Evolutionary conservation across 2,329 filamentous ascomycete species (phyloP), one percentile per base, ranked within the genome.

Genomic region (Helicocarpus griseus): DNA sequence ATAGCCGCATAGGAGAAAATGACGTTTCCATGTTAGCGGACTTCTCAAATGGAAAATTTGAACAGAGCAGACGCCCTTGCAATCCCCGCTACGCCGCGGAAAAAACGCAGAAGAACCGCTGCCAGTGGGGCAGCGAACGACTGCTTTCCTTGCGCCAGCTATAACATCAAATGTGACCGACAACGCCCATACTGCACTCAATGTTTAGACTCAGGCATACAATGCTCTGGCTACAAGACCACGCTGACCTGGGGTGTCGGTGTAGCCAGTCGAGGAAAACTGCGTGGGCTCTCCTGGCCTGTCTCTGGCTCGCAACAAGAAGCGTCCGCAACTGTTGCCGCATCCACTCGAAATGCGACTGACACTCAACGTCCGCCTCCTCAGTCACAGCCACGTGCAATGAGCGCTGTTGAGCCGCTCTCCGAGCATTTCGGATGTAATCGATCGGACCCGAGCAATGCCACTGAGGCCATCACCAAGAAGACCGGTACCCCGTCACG

Each of bases 181-280:
- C 83, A 89, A 65, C 81, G 91, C 62, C 91, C 91, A 7, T 97
- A 96, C 72, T 97, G 93, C 73, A 89, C 89, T 41, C 90, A 89
- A 71, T 98, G 91, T 69, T 80, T 97, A 56, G 88, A 95, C 61
- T 79, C 89, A 57, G 90, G 89, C 58, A 89, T 89, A 67, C 89
- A 95, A 65, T 97, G 91, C 73, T 89, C 88, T 26, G 91, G 91
- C 54, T 97, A 97, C 77, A 94, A 94, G 73, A 97, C 91, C 14
- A 90, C 91, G 61, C 77, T 97, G 70, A 97, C 91, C 44, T 97
- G 91, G 91, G 89, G 89, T 39, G 88, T 96, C 45, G 91, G 91
- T 48, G 91, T 97, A 53, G 91, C 91, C 52, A 96, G 90, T 71
- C 84, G 91, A 63, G 91, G 91, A 65, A 97, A 97, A 75, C 82